Percentiles rank a stretch among this genome's conserved stretches.
Conservation (phyloP, 2,329 filamentous ascomycete species). For the Fusarium nodosum region DNA sequence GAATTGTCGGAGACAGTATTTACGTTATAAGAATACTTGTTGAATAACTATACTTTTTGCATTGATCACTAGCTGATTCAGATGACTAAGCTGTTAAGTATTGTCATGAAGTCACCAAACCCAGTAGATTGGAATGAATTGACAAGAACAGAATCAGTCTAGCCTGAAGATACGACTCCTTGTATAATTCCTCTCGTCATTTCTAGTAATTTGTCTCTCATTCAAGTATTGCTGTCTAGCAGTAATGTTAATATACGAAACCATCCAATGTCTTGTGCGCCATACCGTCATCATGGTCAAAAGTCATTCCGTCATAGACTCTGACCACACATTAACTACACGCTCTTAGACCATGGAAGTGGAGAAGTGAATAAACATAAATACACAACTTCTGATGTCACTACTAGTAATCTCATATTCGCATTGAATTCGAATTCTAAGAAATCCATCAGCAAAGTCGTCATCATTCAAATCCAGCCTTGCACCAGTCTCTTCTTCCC, state of each 20-base stretch:
- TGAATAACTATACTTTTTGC: not conserved
- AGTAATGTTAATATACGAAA: too few species aligned
- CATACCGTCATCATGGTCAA: constrained; percentile 4
- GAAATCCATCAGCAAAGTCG: not conserved
- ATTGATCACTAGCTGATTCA: not conserved
- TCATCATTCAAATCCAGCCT: not conserved
- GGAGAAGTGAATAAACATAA: not conserved
- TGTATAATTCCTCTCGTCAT: not conserved
- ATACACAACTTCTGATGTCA: constrained; percentile 1
- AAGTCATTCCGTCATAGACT: constrained; percentile 16
- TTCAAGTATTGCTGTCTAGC: not conserved
- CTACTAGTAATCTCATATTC: too few species aligned
- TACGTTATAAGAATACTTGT: not conserved
- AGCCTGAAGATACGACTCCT: too few species aligned
- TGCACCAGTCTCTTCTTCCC: not conserved
- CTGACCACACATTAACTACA: not conserved
- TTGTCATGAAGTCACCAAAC: not conserved
- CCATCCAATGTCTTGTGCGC: not conserved
- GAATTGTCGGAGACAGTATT: rapidly evolving
- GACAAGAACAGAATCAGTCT: not conserved
- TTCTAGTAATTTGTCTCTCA: not conserved
- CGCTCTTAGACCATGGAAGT: not conserved
- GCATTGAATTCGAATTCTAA: not conserved
- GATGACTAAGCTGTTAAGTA: not conserved
- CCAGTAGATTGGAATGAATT: not conserved